Conservation (phyloP, 164 flowering plant genomes). For the Santalum album region DNA sequence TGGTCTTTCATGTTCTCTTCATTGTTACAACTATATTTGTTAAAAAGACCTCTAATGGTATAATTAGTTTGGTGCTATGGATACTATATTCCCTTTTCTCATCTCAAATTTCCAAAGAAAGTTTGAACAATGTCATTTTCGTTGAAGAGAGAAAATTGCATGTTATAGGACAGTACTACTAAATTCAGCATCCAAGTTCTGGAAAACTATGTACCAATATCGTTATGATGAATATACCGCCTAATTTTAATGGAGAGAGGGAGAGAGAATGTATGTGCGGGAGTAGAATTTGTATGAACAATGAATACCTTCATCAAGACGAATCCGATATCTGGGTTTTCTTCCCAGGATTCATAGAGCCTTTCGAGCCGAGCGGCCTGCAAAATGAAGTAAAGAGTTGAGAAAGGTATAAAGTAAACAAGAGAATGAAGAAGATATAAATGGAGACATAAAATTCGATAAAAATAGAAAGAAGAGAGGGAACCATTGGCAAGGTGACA, state of each 20-base stretch:
- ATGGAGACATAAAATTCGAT: not conserved
- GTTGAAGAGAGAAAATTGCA: no score
- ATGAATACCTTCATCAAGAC: constrained; percentile 60
- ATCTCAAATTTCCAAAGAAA: no score
- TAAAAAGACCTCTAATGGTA: no score
- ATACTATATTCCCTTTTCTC: no score
- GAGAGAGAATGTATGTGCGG: not conserved
- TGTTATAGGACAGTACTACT: no score
- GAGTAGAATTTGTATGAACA: not conserved
- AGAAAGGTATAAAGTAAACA: not conserved
- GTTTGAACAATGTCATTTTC: no score
- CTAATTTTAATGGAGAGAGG: no score
- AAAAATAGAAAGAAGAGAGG: not conserved
- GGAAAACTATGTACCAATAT: not conserved
- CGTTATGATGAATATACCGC: not conserved
- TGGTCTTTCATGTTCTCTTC: no score
- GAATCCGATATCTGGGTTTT: constrained; percentile 72
- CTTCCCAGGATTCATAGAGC: constrained; percentile 89
- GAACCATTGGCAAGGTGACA: constrained; percentile 62
- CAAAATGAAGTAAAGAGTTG: not conserved
- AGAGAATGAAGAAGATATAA: not conserved
- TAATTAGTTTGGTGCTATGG: no score
- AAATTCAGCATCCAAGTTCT: not conserved
- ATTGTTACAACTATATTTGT: no score
- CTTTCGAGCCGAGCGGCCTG: constrained; percentile 67